Base-by-base conservation (phyloP, 2,329 filamentous ascomycete genomes). In the Cladophialophora bantiana region DNA sequence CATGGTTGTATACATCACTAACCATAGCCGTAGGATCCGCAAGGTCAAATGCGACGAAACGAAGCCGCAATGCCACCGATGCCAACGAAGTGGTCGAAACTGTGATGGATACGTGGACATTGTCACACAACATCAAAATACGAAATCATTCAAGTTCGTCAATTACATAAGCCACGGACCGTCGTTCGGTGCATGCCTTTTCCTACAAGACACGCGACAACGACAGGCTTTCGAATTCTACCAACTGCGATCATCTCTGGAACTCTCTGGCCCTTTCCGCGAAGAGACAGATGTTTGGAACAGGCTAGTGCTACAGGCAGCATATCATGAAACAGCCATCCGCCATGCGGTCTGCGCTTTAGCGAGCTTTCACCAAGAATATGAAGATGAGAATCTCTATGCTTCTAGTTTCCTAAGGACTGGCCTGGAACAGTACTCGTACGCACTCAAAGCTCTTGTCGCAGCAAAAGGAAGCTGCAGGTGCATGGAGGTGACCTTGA, bases 201-300 rank as follows among this genome's bases (percentile, higher is more conserved):
- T 56, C 32, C 20, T 18, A 18, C 54, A 31, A 15, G 54, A 18
- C 18, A 36, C 54, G 36, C 54, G 36, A 36, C 54, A 56, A 35
- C 54, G 32, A 56, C 18, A 18, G 15, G 54, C 54, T 10, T 56
- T 56, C 32, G 54, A 56, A 36, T 56, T 35, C 36, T 56, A 56
- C 18, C 54, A 56, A 18, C 54, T 56, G 54, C 54, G 36, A 18
- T 34, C 36, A 18, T 56, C 54, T 56, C 54, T 56, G 32, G 54
- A 56, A 36, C 26, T 56, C 6, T 31, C 31, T 36, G 54, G 54
- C n/a, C 54, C 54, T 35, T 56, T 56, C 20, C 32, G n/a, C 3
- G 54, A 56, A 56, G 54, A 56, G 54, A 34, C 18, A n/a, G 54
- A 56, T 12, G 54, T 56, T 10, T 56, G 54, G 54, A 56, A 56